Base-by-base conservation (phyloP, 1,284 basidiomycete genomes). In the Pseudozyma pruni region DNA sequence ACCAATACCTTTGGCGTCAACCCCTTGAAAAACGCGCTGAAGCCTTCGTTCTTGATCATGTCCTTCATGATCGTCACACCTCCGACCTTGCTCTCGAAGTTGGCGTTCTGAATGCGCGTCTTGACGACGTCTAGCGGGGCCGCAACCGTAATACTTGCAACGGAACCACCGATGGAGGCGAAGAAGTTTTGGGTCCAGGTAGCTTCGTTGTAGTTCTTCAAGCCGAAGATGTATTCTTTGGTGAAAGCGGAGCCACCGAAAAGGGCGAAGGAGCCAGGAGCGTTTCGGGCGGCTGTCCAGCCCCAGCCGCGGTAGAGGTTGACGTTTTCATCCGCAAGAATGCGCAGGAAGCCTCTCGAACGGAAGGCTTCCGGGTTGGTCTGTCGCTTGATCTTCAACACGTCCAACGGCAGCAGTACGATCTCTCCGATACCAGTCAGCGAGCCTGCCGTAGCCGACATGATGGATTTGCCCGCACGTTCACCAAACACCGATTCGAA, bases 271-370 rank as follows among this genome's bases (percentile, higher is more conserved):
- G 88, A 90, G 14, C 95, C 95, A 3, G 95, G 95, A 2, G 95
- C 95, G 82, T 98, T 98, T 56, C 95, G 89, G 1, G 94, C 94
- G 86, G 97, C 92, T 33, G 95, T 98, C 95, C 95, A 98, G 53
- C 94, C 95, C 92, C 94, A 97, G 35, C 95, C 95, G 72, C 94
- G 89, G 85, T 98, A 98, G 34, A 98, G 88, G 11, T 88, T 90
- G 51, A 87, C 79, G 58, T 94, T 93, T 82, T 98, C 96, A 75
- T 98, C 94, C 73, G 90, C 85, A 82, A 98, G 88, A 73, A 98
- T 94, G 52, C 90, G 90, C 57, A 96, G 72, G 76, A 96, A 87
- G 34, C 94, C 94, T 34, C 95, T 68, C 20, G 76, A 79, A 6
- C 80, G 68, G 67, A 82, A 81, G 1, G 78, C 68, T 43, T 80